Evolutionary conservation across 352 stramenopile species (phyloP).

Genomic region (Phytophthora europaea): DNA sequence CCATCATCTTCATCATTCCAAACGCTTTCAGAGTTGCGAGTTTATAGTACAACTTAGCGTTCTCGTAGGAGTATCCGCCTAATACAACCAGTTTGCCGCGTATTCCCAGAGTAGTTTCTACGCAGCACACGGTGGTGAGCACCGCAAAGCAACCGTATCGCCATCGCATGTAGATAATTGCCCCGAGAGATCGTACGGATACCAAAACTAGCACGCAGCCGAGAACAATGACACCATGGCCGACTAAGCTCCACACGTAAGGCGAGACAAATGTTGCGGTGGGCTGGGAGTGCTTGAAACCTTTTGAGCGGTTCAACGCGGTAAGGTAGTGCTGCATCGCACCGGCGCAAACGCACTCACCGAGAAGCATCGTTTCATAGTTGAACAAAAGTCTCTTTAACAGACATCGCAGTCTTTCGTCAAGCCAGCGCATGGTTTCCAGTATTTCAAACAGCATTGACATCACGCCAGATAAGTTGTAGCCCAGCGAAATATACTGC

Average conservation of each 20-base stretch:
- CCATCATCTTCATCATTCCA: constrained; percentile 37
- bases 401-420: constrained; percentile 19
- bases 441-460: constrained; percentile 51
- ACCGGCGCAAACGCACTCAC: constrained; percentile 35
- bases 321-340: constrained; percentile 42
- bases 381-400: constrained; percentile 46
- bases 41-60: constrained; percentile 36
- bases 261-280: constrained; percentile 17
- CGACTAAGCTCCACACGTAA: constrained; percentile 46
- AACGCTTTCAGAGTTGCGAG: constrained; percentile 34
- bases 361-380: constrained; percentile 44
- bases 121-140: constrained; percentile 27
- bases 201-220: constrained; percentile 36
- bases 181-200: constrained; percentile 28
- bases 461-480: constrained; percentile 46
- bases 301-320: constrained; percentile 34
- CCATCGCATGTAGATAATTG: constrained; percentile 24
- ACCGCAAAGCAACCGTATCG: constrained; percentile 30
- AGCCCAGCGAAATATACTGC: constrained; percentile 51
- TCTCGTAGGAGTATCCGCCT: constrained; percentile 33
- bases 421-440: constrained; percentile 39
- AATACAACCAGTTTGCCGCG: constrained; percentile 33
- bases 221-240: constrained; percentile 36
- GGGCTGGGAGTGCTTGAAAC: constrained; percentile 20
- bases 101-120: constrained; percentile 29